These are phyloP conservation scores for Mycena olivaceomarginata DNA, from an alignment of 768 basidiomycete species.

Conservation along the genomic window DNA sequence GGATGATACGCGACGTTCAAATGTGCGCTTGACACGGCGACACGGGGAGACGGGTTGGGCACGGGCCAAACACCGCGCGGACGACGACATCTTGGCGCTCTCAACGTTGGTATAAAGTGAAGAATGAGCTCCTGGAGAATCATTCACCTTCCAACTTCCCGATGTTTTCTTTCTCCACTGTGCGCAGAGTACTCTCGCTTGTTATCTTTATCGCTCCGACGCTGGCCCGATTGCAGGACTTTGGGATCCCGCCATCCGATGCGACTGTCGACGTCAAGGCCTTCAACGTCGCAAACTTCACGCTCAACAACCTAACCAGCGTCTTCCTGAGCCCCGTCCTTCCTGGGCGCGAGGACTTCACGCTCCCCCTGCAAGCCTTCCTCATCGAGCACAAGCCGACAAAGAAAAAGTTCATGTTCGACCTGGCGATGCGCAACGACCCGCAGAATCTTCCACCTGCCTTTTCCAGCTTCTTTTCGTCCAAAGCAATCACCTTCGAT, in stretches of 20 bases:
- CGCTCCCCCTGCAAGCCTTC: conserved; percentile 36
- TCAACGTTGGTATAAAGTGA: not conserved
- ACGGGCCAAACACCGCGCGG: not conserved
- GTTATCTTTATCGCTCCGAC: not conserved
- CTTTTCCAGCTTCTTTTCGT: conserved; percentile 31
- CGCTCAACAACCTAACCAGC: conserved; percentile 34
- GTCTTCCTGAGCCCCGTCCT: conserved; percentile 37
- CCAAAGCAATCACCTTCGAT: conserved; percentile 23
- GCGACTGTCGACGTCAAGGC: conserved; percentile 34
- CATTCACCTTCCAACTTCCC: not conserved
- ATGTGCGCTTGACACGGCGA: conserved; percentile 7
- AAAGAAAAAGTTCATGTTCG: conserved; percentile 37
- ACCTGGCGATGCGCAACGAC: conserved; percentile 41
- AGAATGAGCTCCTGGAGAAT: too few species aligned
- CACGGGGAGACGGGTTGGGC: not conserved
- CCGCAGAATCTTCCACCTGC: conserved; percentile 36
- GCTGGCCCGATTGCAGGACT: conserved; percentile 31
- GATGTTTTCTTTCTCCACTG: not conserved
- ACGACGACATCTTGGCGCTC: not conserved
- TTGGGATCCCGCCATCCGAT: conserved; percentile 27
- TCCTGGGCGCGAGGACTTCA: conserved; percentile 33
- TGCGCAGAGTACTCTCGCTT: not conserved
- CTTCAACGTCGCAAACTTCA: conserved; percentile 39
- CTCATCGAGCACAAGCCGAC: conserved; percentile 35
- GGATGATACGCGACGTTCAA: too few species aligned